Base-by-base conservation (phyloP, 129 eudicot genomes). In the Oenanthe sinensis region DNA sequence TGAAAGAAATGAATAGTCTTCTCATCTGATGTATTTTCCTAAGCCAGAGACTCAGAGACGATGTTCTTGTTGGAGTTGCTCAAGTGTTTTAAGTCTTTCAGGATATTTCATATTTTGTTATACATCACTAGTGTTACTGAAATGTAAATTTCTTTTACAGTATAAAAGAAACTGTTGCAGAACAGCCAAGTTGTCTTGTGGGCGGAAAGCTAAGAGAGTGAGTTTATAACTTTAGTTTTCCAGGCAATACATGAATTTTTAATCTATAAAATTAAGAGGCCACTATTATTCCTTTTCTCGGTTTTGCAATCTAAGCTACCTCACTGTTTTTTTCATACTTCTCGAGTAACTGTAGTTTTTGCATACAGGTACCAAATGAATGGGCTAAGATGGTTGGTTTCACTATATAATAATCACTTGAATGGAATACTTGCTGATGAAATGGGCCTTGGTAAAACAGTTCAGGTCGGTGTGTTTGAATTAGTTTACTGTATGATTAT, bases 381-480 rank as follows among this genome's bases (percentile, higher is more conserved):
- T 80, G 98, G 98, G 40, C 86, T 95, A 48, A 83, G 98, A 52
- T 95, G 98, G 98, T 83, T 95, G 88, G 90, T 95, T 78, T 95
- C 98, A 55, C 85, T 95, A 54, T 95, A 95, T 85, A 95, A 95
- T 86, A 95, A 95, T 86, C 97, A 92, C 85, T 83, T 95, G 90
- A 95, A 95, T 67, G 98, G 98, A 74, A 95, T 95, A 79, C 91
- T 95, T 49, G 98, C 98, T 70, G 98, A 95, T 88, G 98, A 95
- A 85, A 95, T 95, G 98, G 98, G 98, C 60, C 90, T 95, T 54
- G 98, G 98, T 42, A 95, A 95, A 87, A 95, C 98, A 77, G 98
- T 95, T 83, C 98, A 95, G 98, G 98, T 90, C 84, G 45, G 37
- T 52, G 37, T 63, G 55, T 50, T 44, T 44, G 40, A 40, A 58